Base-by-base conservation (phyloP, 331 rosid species). In the Prunus yedoensis region DNA sequence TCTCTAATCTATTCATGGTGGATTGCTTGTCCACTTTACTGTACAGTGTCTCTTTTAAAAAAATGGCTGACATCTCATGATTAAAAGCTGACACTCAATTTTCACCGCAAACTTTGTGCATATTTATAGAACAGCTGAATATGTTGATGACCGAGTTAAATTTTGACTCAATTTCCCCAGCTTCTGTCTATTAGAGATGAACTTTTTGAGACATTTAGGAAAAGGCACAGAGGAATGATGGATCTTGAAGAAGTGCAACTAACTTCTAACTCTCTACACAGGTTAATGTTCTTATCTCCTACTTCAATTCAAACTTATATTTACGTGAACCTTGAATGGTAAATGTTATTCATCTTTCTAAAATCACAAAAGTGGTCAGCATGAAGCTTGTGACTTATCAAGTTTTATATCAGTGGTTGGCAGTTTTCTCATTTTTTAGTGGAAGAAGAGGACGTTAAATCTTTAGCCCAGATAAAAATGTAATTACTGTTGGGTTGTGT, bases 151-250 rank as follows among this genome's bases (percentile, higher is more conserved):
- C 25, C 20, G 9, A 43, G 74, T 23, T 64, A 45, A 12, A 32
- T 32, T 23, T 47, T 82, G 69, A 82, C 80, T 79, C 83, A 79
- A 78, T 66, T 62, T 84, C 66, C 78, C 71, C 90, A 93, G 98
- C 83, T 95, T 85, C 85, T 90, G 78, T 81, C 99, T 58, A 95
- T 95, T 73, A 88, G 97, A 89, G 90, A 95, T 64, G 99, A 92
- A 82, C 97, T 95, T 76, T 92, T 95, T 76, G 94, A 89, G 81
- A 95, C 97, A 63, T 95, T 92, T 78, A 88, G 90, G 88, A 91
- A 88, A 88, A 88, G 97, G 74, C 97, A 94, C 81, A 88, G 82
- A 64, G 96, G 97, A 87, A 80, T 95, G 80, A 95, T 92, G 97
- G 97, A 92, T 65, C 80, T 61, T 74, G 91, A 92, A 87, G 99